Percentiles rank a stretch among this genome's conserved stretches.
Conservation (phyloP, 495 filamentous ascomycete genomes). For the Durotheca rogersii region DNA sequence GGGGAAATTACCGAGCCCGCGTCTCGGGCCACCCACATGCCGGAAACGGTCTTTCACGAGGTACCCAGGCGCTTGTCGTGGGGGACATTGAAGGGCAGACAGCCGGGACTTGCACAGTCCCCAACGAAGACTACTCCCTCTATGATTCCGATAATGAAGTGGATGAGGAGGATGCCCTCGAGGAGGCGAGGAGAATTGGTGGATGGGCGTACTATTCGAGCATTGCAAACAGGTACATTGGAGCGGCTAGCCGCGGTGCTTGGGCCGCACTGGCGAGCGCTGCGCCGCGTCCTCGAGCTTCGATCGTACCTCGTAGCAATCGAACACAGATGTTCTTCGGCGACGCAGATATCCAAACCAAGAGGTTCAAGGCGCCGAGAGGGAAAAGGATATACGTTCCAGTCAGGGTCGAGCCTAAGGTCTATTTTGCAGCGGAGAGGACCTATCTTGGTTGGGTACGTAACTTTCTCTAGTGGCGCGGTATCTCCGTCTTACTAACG, state of each 20-base stretch:
- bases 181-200: slow-evolving; percentile 70
- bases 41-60: slow-evolving; percentile 38
- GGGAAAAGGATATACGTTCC: slow-evolving; percentile 94
- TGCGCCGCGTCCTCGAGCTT: slow-evolving; percentile 61
- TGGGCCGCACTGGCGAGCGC: slow-evolving; percentile 50
- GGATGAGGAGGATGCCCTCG: slow-evolving; percentile 63
- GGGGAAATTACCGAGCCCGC: slow-evolving; percentile 39
- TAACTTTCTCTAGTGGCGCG: slow-evolving; percentile 3
- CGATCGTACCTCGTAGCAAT: slow-evolving; percentile 57
- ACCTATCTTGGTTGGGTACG: slow-evolving; percentile 91
- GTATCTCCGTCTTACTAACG: slow-evolving; percentile 26
- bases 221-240: slow-evolving; percentile 41
- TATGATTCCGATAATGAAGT: slow-evolving; percentile 92
- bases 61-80: slow-evolving; percentile 26
- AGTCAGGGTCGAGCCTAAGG: slow-evolving; percentile 93
- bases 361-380: slow-evolving; percentile 80
- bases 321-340: slow-evolving; percentile 49
- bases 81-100: slow-evolving; percentile 54
- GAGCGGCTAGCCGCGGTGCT: slow-evolving; percentile 39
- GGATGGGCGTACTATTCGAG: slow-evolving; percentile 67
- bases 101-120: slow-evolving; percentile 48
- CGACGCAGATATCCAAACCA: slow-evolving; percentile 53
- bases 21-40: slow-evolving; percentile 13
- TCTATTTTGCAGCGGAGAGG: slow-evolving; percentile 93
- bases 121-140: slow-evolving; percentile 71